These are phyloP conservation scores for Penicillium cataractarum DNA, from an alignment of 495 filamentous ascomycete species.

Conservation along the genomic window DNA sequence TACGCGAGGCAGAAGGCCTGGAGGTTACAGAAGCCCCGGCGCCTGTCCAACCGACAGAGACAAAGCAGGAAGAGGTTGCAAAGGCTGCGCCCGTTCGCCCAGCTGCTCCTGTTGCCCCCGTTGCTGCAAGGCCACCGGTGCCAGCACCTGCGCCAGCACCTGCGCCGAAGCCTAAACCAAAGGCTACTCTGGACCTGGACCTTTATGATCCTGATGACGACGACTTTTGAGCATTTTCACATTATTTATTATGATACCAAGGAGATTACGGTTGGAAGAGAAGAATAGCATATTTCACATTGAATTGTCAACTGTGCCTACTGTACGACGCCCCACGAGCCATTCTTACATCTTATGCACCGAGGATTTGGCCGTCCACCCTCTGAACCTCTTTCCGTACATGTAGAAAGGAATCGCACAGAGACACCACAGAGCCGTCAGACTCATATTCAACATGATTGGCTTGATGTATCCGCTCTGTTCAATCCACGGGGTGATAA, in stretches of 20 bases:
- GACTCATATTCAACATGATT: conserved; percentile 57
- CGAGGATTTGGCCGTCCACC: conserved; percentile 56
- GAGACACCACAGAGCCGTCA: conserved; percentile 58
- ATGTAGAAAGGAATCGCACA: conserved; percentile 59
- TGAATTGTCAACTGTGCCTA: background rate
- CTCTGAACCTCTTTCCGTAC: conserved; percentile 59
- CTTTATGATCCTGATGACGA: conserved; percentile 54
- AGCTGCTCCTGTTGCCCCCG: conserved; percentile 35
- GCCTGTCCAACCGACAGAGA: conserved; percentile 24
- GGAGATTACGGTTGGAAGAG: background rate
- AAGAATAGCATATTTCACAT: background rate
- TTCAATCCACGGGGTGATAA: conserved; percentile 46
- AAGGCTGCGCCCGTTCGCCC: conserved; percentile 42
- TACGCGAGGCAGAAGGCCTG: conserved; percentile 45
- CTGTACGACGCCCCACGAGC: background rate
- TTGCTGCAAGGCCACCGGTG: conserved; percentile 19
- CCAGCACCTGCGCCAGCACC: conserved; percentile 29
- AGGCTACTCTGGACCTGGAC: conserved; percentile 47
- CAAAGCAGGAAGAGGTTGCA: conserved; percentile 38
- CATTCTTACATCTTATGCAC: conserved; percentile 55
- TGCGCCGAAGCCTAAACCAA: conserved; percentile 44
- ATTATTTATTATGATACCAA: conserved; percentile 27
- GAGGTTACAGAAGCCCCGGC: conserved; percentile 36
- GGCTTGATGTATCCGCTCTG: conserved; percentile 44
- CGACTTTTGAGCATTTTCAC: conserved; percentile 32